These are phyloP conservation scores for Angomonas desouzai DNA, from an alignment of 208 protist genomes.

Conservation along the genomic window DNA sequence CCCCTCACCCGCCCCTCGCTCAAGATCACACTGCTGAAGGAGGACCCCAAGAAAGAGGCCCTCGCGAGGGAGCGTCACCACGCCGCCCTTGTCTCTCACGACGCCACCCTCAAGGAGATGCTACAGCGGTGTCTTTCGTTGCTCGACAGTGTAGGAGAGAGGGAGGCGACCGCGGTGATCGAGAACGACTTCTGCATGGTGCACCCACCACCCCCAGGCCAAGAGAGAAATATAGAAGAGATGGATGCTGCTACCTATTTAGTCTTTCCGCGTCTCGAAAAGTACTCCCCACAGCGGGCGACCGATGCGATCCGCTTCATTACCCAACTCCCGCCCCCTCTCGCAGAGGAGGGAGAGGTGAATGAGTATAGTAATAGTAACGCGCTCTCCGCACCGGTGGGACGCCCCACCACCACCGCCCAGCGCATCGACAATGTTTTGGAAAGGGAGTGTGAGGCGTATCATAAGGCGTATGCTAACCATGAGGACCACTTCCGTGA, in stretches of 20 bases:
- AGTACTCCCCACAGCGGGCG: neutral
- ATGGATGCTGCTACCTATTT: neutral
- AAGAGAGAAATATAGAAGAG: neutral
- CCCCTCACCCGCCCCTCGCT: neutral
- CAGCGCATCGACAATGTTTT: neutral
- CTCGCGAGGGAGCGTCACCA: neutral
- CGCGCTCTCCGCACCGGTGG: no score
- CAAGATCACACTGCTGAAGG: neutral
- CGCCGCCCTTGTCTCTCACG: neutral
- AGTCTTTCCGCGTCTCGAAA: neutral
- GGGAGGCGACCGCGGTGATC: neutral
- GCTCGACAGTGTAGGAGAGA: neutral
- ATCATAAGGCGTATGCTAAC: neutral
- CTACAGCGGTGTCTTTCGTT: neutral
- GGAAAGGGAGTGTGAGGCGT: neutral
- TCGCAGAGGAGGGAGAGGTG: neutral
- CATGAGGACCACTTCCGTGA: neutral
- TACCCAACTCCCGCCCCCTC: neutral
- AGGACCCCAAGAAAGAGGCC: neutral
- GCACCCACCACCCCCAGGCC: neutral
- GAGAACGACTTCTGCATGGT: neutral
- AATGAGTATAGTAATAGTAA: neutral
- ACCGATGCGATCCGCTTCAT: neutral
- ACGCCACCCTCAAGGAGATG: slow-evolving; percentile 3
- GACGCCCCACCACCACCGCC: neutral